Base-by-base conservation (phyloP, 192 early-diverging fungal genomes). In the Thamnidium elegans region DNA sequence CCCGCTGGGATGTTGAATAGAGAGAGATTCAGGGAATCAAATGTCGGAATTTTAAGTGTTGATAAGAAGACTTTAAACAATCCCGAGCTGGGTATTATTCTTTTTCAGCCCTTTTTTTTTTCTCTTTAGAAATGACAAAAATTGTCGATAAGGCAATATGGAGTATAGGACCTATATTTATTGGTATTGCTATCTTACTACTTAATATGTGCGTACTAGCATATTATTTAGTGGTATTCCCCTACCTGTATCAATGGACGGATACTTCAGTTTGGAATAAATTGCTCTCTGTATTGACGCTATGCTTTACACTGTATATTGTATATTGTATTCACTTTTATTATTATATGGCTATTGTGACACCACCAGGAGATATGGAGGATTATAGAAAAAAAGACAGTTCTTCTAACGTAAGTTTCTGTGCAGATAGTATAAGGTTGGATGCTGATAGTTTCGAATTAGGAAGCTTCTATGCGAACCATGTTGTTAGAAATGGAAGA, bases 281-380 rank as follows among this genome's bases (percentile, higher is more conserved):
- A 26, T 17, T 68, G 4, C 72, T 74, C 30, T 44, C 71, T 46
- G 62, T 72, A 55, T 63, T 69, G 8, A 85, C 72, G 17, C 14
- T 72, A 15, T 45, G 39, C 3, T 81, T 79, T 61, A 76, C 79
- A 10, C 30, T 63, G 1, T 85, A 85, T 55, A 63, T 85, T 46
- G 74, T 83, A 11, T 81, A 76, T 63, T 79, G 79, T 47, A 83
- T 83, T 34, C 53, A 68, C 23, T 82, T 76, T 46, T 78, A 85
- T 51, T 85, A 85, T 50, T 85, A 83, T 46, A 81, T 76, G 77
- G 81, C 84, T 0, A 73, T 85, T 7, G 66, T 64, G 32, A 85
- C 84, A 34, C 76, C 73, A 5, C 79, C 84, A 17, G 84, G 84
- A 3, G 69, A 52, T 32, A 70, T 55, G 23, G 31, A 30, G 15